Conservation (phyloP, 306 rosid species). For the Urtica urens region DNA sequence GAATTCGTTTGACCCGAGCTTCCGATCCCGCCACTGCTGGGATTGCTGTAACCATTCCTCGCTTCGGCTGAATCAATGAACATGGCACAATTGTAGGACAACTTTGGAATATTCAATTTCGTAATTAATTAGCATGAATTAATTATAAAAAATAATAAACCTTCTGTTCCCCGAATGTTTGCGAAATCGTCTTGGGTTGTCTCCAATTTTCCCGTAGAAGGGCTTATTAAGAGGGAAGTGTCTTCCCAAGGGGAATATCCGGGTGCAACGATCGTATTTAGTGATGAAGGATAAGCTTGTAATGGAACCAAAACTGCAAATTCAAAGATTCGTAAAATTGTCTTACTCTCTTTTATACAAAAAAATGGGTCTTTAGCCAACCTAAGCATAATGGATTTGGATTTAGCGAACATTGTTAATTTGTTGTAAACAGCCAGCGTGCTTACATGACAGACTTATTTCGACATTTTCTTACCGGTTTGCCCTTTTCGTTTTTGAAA, state of each 20-base stretch:
- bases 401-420: too few species aligned
- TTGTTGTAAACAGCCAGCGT: too few species aligned
- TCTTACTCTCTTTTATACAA: not conserved
- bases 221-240: conserved; percentile 35
- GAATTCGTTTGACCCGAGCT: conserved; percentile 29
- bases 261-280: conserved; percentile 37
- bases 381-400: too few species aligned
- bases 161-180: conserved; percentile 42
- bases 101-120: conserved; percentile 35
- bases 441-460: too few species aligned
- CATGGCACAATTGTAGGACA: conserved; percentile 32
- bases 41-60: conserved; percentile 26
- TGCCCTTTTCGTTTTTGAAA: too few species aligned
- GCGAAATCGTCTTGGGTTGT: conserved; percentile 42
- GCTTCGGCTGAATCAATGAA: conserved; percentile 76
- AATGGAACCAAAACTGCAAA: conserved; percentile 60
- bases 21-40: conserved; percentile 42
- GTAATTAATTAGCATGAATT: conserved; percentile 12
- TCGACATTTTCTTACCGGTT: too few species aligned
- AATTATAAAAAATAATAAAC: conserved; percentile 27
- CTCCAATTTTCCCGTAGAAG: conserved; percentile 25
- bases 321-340: conserved; percentile 10
- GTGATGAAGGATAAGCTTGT: conserved; percentile 56
- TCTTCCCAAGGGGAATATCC: conserved; percentile 69
- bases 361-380: too few species aligned